phyloP scores from a whole-genome alignment of 345 rosid genomes.

The Populus alba region DNA sequence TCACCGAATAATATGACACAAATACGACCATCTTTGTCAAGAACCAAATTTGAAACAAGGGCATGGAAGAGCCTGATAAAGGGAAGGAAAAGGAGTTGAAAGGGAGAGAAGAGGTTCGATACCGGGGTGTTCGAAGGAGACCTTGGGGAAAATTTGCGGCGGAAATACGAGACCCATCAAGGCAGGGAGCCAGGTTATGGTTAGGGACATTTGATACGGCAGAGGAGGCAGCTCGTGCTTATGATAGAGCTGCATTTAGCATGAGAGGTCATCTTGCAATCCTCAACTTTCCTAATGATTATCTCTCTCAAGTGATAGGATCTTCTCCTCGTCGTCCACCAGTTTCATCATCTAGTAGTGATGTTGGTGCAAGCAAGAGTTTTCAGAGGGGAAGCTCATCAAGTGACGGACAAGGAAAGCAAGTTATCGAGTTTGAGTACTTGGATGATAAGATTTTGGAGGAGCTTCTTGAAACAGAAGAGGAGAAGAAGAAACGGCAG shows the following conservation, averaged over 20 bases:
- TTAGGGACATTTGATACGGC: constrained; percentile 85
- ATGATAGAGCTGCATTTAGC: constrained; percentile 75
- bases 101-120: constrained; percentile 44
- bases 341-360: constrained; percentile 12
- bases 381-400: constrained; percentile 30
- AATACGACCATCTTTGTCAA: not conserved
- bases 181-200: constrained; percentile 76
- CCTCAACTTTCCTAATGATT: constrained; percentile 80
- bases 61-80: constrained; percentile 3
- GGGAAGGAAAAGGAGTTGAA: constrained; percentile 19
- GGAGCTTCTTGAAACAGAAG: constrained; percentile 75
- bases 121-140: constrained; percentile 71
- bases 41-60: constrained; percentile 1
- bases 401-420: constrained; percentile 31
- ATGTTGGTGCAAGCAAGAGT: not conserved
- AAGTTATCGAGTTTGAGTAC: constrained; percentile 75
- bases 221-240: constrained; percentile 84
- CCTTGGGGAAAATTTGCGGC: constrained; percentile 95
- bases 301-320: constrained; percentile 35
- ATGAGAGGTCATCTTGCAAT: constrained; percentile 73
- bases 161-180: constrained; percentile 71
- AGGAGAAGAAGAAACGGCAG: constrained; percentile 42
- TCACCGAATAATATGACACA: not conserved
- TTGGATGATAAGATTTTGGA: constrained; percentile 74
- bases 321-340: constrained; percentile 29